Evolutionary conservation across 2,329 filamentous ascomycete species (phyloP).

Genomic region (Metarhizium anisopliae): DNA sequence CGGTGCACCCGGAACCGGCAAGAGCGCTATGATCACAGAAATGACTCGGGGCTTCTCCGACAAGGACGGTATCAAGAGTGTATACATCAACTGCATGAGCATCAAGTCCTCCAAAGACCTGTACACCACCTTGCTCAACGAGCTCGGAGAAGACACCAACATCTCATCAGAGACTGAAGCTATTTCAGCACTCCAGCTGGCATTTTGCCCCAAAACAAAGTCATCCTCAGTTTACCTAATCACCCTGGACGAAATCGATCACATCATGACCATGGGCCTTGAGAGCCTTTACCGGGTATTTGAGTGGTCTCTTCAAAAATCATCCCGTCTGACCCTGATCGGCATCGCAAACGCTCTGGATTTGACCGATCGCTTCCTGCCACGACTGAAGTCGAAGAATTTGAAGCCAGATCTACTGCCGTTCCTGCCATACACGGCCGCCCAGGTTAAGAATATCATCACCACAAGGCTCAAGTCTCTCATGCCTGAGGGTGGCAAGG

Average conservation of each 20-base stretch:
- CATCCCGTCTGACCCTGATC: constrained; percentile 72
- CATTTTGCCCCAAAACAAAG: constrained; percentile 59
- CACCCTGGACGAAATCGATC: constrained; percentile 89
- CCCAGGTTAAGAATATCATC: constrained; percentile 82
- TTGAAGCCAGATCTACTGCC: constrained; percentile 83
- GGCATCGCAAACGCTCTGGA: constrained; percentile 96
- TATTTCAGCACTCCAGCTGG: constrained; percentile 55
- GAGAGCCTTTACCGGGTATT: constrained; percentile 91
- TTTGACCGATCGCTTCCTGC: constrained; percentile 88
- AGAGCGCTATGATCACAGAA: constrained; percentile 86
- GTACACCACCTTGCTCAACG: constrained; percentile 68
- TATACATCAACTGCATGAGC: constrained; percentile 95
- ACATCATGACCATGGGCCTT: constrained; percentile 79
- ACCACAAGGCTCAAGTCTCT: constrained; percentile 72
- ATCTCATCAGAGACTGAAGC: constrained; percentile 54
- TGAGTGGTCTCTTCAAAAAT: constrained; percentile 82
- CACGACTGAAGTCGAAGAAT: constrained; percentile 85
- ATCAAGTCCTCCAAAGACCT: constrained; percentile 82
- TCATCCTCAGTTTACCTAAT: constrained; percentile 61
- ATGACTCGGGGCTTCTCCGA: constrained; percentile 53
- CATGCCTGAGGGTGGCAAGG: constrained; percentile 43
- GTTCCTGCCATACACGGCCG: constrained; percentile 84
- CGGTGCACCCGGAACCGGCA: constrained; percentile 90
- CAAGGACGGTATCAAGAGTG: constrained; percentile 51
- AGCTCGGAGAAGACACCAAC: constrained; percentile 51